Base-by-base conservation (phyloP, 441 rosid species). In the Macaranga tanarius region DNA sequence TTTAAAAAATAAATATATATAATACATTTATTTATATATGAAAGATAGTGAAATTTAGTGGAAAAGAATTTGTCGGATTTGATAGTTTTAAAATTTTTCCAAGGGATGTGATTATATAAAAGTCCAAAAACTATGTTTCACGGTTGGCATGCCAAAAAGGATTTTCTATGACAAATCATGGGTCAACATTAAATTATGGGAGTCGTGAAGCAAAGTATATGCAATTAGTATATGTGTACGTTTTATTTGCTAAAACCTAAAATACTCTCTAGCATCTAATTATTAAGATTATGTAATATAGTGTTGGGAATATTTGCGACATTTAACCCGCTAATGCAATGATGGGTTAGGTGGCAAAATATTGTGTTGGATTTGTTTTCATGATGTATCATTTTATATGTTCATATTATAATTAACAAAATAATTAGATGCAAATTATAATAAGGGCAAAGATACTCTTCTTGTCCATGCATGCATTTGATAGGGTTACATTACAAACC, bases 301-400 rank as follows among this genome's bases (percentile, higher is more conserved):
- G 15, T 50, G 66, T 67, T 56, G 72, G 59, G 77, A 60, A 71
- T 62, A 34, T 71, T 71, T 50, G 60, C 67, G 60, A 73, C 72
- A 48, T 66, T 31, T 48, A 34, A 51, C 52, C 51, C 58, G 38
- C 52, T 48, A 48, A 67, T 58, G 23, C 28, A 48, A 66, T 65
- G 65, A 56, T 10, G 57, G 9, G 15, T 5, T 60, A 26, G 57
- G n/a, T 60, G 57, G 44, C 56, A 44, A 19, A 22, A 57, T 57
- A 28, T 56, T 34, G 11, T 69, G 55, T 69, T 69, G 40, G 25
- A 23, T 70, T 45, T 42, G 1, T 44, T 20, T 44, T 0, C 52
- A 15, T 26, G 17, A 47, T 47, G 34, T 42, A 42, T 42, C 47
- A 42, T 42, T 42, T 7, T 42, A 42, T 7, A 1, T 10, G 12